phyloP scores from a whole-genome alignment of 2,329 filamentous ascomycete species.

The Aspergillus cejpii region DNA sequence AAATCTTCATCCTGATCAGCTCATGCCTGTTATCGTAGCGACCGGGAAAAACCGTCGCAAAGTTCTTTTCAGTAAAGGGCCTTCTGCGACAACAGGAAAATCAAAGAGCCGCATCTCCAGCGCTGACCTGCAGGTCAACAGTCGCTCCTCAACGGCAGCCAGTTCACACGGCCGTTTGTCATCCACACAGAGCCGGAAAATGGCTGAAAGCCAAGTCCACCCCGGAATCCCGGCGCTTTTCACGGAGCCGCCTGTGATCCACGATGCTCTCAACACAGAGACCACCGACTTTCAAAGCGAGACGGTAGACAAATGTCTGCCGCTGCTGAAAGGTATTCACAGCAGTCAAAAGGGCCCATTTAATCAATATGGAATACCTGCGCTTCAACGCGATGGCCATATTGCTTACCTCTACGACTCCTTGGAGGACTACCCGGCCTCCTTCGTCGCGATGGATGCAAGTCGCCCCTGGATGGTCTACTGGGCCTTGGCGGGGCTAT shows the following conservation, averaged over 20 bases:
- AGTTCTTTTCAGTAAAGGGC: conserved; percentile 33
- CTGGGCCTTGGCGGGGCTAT: conserved; percentile 75
- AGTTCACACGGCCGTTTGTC: conserved; percentile 5
- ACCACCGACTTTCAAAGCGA: conserved; percentile 63
- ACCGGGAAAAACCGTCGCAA: conserved; percentile 33
- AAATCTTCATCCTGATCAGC: conserved; percentile 2
- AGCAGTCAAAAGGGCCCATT: conserved; percentile 47
- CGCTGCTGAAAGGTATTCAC: conserved; percentile 53
- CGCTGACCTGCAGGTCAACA: conserved; percentile 11
- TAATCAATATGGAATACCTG: conserved; percentile 68
- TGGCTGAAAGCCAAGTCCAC: conserved; percentile 21
- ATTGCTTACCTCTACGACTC: conserved; percentile 44
- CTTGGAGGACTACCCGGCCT: conserved; percentile 56
- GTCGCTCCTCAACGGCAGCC: conserved; percentile 11
- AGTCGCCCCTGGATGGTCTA: conserved; percentile 91
- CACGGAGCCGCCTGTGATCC: conserved; percentile 51
- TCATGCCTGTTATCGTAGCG: conserved; percentile 31
- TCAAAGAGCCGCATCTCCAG: conserved; percentile 7
- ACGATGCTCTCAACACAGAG: conserved; percentile 59
- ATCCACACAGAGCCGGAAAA: conserved; percentile 12
- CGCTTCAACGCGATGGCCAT: conserved; percentile 59
- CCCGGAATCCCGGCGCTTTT: conserved; percentile 37
- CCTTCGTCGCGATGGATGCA: conserved; percentile 71
- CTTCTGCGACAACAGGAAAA: conserved; percentile 12
- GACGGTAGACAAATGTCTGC: conserved; percentile 62